A percentile compares a stretch with the other conserved stretches of the same genome.
Conservation (phyloP, 352 stramenopile species). For the Phytophthora idaei region DNA sequence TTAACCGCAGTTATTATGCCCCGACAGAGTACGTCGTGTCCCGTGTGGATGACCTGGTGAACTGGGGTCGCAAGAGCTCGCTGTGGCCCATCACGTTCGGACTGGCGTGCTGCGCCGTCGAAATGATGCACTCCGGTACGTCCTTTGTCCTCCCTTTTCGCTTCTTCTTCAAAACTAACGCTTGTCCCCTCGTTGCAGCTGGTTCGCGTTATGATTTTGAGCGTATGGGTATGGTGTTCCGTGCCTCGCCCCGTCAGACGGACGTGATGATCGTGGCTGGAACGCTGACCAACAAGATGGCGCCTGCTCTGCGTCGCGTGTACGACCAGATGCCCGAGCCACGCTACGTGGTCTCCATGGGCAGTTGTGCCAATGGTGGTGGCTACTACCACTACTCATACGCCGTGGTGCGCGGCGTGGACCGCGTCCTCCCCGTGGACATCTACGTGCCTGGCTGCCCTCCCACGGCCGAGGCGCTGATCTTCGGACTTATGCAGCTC, state of each 20-base stretch:
- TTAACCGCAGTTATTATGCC: neutral
- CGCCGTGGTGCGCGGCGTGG: slow-evolving; percentile 93
- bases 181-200: slow-evolving; percentile 19
- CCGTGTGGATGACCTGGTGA: slow-evolving; percentile 98
- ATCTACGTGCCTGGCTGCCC: slow-evolving; percentile 98
- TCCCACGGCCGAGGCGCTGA: slow-evolving; percentile 95
- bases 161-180: neutral
- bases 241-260: slow-evolving; percentile 91
- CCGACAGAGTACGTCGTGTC: slow-evolving; percentile 96
- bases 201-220: slow-evolving; percentile 96
- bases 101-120: slow-evolving; percentile 98
- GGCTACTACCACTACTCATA: slow-evolving; percentile 95
- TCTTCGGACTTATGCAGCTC: slow-evolving; percentile 96
- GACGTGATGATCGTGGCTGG: slow-evolving; percentile 99
- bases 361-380: slow-evolving; percentile 96
- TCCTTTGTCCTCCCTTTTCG: slow-evolving; percentile 10
- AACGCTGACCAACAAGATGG: slow-evolving; percentile 99
- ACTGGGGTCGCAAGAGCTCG: slow-evolving; percentile 97
- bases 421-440: slow-evolving; percentile 97
- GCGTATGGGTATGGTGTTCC: slow-evolving; percentile 97
- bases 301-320: slow-evolving; percentile 94
- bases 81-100: slow-evolving; percentile 99
- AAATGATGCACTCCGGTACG: slow-evolving; percentile 97
- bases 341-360: slow-evolving; percentile 98
- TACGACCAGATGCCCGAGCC: slow-evolving; percentile 99